Conservation (phyloP, 2,329 filamentous ascomycete species). For the Drechmeria coniospora region DNA sequence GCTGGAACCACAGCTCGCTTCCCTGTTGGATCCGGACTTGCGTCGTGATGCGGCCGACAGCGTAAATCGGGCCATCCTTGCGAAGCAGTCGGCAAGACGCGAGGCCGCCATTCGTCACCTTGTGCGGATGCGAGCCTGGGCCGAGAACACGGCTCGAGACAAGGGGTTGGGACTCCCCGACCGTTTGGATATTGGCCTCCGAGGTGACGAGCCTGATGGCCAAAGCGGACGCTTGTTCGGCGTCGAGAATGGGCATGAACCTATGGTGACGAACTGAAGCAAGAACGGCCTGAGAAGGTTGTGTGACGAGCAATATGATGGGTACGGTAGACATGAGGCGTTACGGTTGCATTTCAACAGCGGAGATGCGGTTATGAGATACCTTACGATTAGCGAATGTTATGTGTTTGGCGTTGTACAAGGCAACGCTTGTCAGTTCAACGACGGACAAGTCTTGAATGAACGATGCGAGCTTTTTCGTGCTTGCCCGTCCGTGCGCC, state of each 20-base stretch:
- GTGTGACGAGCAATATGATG: too few species aligned
- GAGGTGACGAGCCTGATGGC: slow-evolving; percentile 18
- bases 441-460: too few species aligned
- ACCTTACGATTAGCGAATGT: too few species aligned
- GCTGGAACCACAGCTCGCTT: slow-evolving; percentile 58
- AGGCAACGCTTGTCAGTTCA: too few species aligned
- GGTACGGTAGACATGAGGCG: not conserved
- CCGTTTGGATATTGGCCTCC: slow-evolving; percentile 20
- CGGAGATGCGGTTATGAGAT: slow-evolving; percentile 1
- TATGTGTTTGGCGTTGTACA: too few species aligned
- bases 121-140: slow-evolving; percentile 72
- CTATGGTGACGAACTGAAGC: slow-evolving; percentile 37
- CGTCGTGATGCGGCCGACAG: slow-evolving; percentile 69
- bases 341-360: not conserved
- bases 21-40: slow-evolving; percentile 63
- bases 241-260: slow-evolving; percentile 28
- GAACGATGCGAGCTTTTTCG: too few species aligned
- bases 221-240: slow-evolving; percentile 8
- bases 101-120: slow-evolving; percentile 74
- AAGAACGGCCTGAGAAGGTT: too few species aligned
- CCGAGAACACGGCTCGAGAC: slow-evolving; percentile 46
- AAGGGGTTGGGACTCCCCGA: slow-evolving; percentile 16
- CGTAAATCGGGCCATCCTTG: slow-evolving; percentile 80
- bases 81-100: slow-evolving; percentile 53
- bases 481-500: too few species aligned